A percentile compares a stretch with the other conserved stretches of the same genome.
Evolutionary conservation across 192 early-diverging fungal genomes (phyloP).

Genomic region (Rhizophagus prolifer): DNA sequence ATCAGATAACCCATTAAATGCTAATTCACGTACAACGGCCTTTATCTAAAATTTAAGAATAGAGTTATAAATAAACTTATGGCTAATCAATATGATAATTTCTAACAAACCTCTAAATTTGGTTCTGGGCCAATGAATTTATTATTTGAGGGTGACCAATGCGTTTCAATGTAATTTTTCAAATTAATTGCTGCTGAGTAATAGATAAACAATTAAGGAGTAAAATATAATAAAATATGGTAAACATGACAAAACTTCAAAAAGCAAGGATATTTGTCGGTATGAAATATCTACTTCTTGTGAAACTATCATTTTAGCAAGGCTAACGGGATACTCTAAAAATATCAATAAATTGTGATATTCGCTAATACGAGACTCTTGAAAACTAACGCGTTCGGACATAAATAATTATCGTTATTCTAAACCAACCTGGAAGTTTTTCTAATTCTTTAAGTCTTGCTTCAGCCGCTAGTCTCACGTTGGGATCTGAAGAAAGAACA

Average conservation of each 20-base stretch:
- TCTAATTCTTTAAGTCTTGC: constrained; percentile 64
- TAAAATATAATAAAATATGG: not conserved
- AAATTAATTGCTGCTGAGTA: constrained; percentile 69
- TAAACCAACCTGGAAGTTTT: constrained; percentile 54
- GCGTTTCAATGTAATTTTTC: constrained; percentile 69
- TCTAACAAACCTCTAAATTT: constrained; percentile 49
- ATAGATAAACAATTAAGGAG: constrained; percentile 33
- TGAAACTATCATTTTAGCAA: constrained; percentile 63
- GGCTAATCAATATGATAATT: not conserved
- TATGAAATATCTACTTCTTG: constrained; percentile 60
- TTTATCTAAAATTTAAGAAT: constrained; percentile 50
- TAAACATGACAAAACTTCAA: not conserved
- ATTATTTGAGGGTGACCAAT: constrained; percentile 68
- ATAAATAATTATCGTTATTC: not conserved
- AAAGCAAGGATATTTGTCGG: constrained; percentile 64
- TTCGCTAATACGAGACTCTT: not conserved
- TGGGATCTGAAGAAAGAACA: constrained; percentile 65
- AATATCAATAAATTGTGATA: not conserved
- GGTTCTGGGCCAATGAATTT: constrained; percentile 59
- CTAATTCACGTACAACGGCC: constrained; percentile 50
- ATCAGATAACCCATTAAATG: constrained; percentile 61
- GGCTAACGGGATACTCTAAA: constrained; percentile 67
- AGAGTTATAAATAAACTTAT: not conserved
- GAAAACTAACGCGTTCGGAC: not conserved
- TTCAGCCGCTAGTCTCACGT: constrained; percentile 68